These are phyloP conservation scores for Leishmania turanica DNA, from an alignment of 208 protist species.

Conservation along the genomic window DNA sequence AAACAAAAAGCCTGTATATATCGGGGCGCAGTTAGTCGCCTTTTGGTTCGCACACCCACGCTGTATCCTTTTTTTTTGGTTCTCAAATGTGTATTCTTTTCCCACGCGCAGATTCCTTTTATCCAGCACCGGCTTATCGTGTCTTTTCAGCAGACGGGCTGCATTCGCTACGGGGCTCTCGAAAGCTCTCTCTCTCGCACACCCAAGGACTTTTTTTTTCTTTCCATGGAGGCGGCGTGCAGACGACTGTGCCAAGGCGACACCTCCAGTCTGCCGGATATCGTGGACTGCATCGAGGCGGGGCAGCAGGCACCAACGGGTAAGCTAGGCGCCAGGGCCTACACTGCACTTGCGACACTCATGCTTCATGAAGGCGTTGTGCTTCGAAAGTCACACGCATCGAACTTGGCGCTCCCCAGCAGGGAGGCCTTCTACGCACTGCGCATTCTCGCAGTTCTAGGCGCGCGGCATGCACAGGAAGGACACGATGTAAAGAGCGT, in stretches of 20 bases:
- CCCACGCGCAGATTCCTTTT: neutral
- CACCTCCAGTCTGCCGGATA: constrained; percentile 35
- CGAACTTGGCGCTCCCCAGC: constrained; percentile 8
- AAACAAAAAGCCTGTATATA: neutral
- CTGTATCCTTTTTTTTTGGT: neutral
- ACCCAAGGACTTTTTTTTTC: neutral
- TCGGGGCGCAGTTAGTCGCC: neutral
- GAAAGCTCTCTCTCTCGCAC: neutral
- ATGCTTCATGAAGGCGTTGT: constrained; percentile 37
- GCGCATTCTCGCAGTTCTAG: constrained; percentile 39
- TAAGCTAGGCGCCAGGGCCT: constrained; percentile 1
- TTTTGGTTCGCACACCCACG: neutral
- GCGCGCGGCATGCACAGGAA: constrained; percentile 15
- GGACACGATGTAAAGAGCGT: constrained; percentile 22
- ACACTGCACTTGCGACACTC: constrained; percentile 33
- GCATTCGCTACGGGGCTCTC: neutral
- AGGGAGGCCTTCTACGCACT: constrained; percentile 36
- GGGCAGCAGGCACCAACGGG: constrained; percentile 7
- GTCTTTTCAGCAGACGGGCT: neutral
- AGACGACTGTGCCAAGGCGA: constrained; percentile 41
- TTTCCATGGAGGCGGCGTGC: constrained; percentile 37
- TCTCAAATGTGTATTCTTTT: neutral
- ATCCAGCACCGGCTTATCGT: neutral
- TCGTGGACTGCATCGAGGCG: constrained; percentile 40
- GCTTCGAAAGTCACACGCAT: neutral